A percentile compares a stretch with the other conserved stretches of the same genome.
phyloP scores from a whole-genome alignment of 164 flowering plant species.

The Sextonia rubra region DNA sequence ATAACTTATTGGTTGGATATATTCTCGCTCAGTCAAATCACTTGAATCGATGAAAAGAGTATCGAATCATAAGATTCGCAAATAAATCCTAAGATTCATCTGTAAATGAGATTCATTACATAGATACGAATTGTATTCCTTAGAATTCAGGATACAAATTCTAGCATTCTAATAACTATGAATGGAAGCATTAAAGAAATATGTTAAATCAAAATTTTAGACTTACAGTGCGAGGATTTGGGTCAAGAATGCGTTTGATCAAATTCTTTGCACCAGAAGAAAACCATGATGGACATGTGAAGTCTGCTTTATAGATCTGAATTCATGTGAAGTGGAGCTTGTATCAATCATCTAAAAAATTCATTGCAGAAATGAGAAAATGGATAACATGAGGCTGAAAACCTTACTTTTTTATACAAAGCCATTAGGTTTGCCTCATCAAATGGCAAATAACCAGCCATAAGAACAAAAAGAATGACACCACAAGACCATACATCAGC shows the following conservation, averaged over 20 bases:
- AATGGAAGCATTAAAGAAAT: not conserved
- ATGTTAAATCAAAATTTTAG: not conserved
- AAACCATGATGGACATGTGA: slow-evolving; percentile 77
- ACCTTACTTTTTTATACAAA: slow-evolving; percentile 65
- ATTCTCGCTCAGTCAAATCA: no score
- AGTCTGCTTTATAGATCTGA: slow-evolving; percentile 77
- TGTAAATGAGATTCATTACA: no score
- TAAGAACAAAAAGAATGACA: slow-evolving; percentile 87
- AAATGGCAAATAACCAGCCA: slow-evolving; percentile 96
- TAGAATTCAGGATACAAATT: no score
- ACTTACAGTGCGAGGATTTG: slow-evolving; percentile 81
- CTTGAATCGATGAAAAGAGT: no score
- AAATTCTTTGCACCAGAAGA: slow-evolving; percentile 63
- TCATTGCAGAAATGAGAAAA: not conserved
- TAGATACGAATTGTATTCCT: no score
- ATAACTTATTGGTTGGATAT: no score
- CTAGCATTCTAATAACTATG: no score
- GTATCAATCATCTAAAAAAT: slow-evolving; percentile 6
- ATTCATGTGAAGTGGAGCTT: slow-evolving; percentile 1
- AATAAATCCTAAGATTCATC: no score
- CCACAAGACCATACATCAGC: slow-evolving; percentile 98
- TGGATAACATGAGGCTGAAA: not conserved
- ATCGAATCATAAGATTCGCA: no score
- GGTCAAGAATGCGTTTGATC: slow-evolving; percentile 73
- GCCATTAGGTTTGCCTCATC: slow-evolving; percentile 67